These are phyloP conservation scores for Venturia aucupariae DNA, from an alignment of 2,329 filamentous ascomycete genomes.

Conservation along the genomic window DNA sequence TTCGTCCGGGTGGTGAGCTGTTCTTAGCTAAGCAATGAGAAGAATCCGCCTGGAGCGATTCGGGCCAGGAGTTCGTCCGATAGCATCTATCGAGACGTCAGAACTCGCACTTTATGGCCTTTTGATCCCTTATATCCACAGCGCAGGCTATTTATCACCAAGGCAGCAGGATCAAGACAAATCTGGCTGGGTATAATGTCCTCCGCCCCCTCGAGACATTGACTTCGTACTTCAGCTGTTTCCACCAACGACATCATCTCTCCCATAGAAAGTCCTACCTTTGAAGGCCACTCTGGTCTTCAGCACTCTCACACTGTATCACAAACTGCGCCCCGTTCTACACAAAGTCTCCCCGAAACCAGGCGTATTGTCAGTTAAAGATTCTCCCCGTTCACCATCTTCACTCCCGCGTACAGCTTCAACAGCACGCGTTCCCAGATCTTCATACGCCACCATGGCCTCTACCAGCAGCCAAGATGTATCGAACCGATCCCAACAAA, in stretches of 20 bases:
- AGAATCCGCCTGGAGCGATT: not conserved
- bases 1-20: too few relatives aligned
- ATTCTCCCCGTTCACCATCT: not conserved
- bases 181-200: not conserved
- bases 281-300: not conserved
- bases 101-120: not conserved
- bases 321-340: not conserved
- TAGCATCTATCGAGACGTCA: not conserved
- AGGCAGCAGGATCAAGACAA: not conserved
- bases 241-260: too few relatives aligned
- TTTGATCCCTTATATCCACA: too few relatives aligned
- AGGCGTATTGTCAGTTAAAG: not conserved
- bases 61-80: not conserved
- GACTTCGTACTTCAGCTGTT: not conserved
- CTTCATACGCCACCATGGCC: slow-evolving; percentile 2
- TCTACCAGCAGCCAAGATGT: slow-evolving; percentile 5
- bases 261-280: not conserved
- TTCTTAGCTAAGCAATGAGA: too few relatives aligned
- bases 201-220: not conserved
- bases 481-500: slow-evolving; percentile 29
- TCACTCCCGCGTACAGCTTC: not conserved
- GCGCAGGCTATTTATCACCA: not conserved
- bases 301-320: not conserved
- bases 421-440: slow-evolving; percentile 2
- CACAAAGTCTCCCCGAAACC: not conserved